These are phyloP conservation scores for Thymus quinquecostatus DNA, from an alignment of 257 asterid species.

Conservation along the genomic window DNA sequence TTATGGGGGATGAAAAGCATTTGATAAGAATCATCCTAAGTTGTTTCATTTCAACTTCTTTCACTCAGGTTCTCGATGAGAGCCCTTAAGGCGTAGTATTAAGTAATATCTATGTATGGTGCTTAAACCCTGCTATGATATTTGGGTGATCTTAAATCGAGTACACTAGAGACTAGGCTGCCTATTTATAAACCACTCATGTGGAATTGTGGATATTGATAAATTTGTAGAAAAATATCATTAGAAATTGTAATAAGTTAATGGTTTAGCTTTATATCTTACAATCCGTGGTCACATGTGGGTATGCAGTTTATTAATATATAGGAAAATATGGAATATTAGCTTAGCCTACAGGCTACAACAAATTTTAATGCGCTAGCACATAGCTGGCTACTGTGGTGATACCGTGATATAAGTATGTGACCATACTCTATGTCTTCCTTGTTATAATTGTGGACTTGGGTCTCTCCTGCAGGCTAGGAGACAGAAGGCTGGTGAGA, in stretches of 20 bases:
- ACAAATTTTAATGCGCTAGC: conserved; percentile 18
- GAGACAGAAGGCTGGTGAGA: conserved; percentile 91
- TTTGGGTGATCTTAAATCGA: background rate
- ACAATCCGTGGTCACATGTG: conserved; percentile 8
- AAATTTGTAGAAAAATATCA: background rate
- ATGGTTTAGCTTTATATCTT: background rate
- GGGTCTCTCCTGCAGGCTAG: conserved; percentile 62
- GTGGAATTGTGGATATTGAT: background rate
- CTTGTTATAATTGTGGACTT: conserved; percentile 24
- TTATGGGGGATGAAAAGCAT: conserved; percentile 3
- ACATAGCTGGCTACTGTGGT: conserved; percentile 25
- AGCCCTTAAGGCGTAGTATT: background rate
- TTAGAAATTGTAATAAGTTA: background rate
- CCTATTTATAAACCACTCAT: background rate
- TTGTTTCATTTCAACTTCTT: conserved; percentile 7
- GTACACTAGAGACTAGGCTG: background rate
- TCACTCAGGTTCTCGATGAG: background rate
- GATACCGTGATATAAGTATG: conserved; percentile 17
- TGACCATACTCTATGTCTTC: conserved; percentile 23
- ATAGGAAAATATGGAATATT: conserved; percentile 12
- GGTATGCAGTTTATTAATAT: background rate
- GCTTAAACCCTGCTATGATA: background rate
- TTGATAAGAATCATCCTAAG: background rate
- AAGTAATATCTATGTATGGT: background rate
- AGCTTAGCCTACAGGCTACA: background rate